These are phyloP conservation scores for Stagonosporopsis rhizophila DNA, from an alignment of 2,329 filamentous ascomycete species.

Conservation along the genomic window DNA sequence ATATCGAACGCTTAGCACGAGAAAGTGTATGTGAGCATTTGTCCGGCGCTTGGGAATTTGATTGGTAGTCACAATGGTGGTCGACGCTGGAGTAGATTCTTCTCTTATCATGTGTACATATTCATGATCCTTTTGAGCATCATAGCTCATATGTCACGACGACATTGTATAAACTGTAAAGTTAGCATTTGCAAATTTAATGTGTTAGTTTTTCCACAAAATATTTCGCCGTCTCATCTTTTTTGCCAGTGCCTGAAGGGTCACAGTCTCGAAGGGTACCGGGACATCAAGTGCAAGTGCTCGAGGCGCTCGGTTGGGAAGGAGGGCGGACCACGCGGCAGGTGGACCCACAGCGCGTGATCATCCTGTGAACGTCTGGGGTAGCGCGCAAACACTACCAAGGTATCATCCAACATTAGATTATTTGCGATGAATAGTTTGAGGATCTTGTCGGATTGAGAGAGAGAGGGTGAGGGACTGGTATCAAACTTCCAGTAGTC, in stretches of 20 bases:
- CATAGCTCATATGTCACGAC: constrained; percentile 15
- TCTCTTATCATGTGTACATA: constrained; percentile 19
- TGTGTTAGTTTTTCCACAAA: constrained; percentile 1
- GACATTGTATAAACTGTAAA: constrained; percentile 7
- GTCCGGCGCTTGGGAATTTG: constrained; percentile 9
- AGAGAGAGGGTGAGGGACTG: neutral
- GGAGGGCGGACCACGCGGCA: constrained; percentile 12
- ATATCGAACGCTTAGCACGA: neutral
- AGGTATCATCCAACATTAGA: neutral
- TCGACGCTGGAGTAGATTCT: neutral
- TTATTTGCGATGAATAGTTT: too few species aligned
- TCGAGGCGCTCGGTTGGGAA: constrained; percentile 9
- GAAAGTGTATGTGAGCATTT: constrained; percentile 1
- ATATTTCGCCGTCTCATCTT: neutral
- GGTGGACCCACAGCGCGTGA: constrained; percentile 16
- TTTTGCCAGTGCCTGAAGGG: neutral
- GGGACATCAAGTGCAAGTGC: neutral
- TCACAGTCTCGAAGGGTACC: neutral
- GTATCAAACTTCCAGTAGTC: neutral
- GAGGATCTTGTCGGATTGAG: too few species aligned
- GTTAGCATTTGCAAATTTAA: constrained; percentile 6
- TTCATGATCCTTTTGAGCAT: constrained; percentile 17
- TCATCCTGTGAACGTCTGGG: constrained; percentile 18
- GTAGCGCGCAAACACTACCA: constrained; percentile 1
- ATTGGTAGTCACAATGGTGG: neutral